These are phyloP conservation scores for Fusarium mangiferae DNA, from an alignment of 2,329 filamentous ascomycete species.

Conservation along the genomic window DNA sequence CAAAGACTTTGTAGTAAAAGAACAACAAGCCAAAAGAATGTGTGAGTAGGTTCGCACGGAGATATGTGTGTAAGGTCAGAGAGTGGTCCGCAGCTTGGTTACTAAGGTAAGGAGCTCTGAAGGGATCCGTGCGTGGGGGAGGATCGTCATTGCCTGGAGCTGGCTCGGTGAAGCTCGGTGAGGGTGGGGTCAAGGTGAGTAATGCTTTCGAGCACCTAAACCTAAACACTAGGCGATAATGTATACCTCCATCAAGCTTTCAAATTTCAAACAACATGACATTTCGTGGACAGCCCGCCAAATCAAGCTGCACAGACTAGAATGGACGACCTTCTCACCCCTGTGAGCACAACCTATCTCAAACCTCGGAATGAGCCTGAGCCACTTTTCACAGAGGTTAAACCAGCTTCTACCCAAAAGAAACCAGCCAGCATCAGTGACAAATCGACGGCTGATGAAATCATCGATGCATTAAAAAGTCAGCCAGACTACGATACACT, in stretches of 20 bases:
- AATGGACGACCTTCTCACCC: constrained; percentile 68
- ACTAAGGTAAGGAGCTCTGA: constrained; percentile 9
- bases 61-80: constrained; percentile 15
- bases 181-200: constrained; percentile 46
- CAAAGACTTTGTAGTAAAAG: neutral
- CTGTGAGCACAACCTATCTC: constrained; percentile 63
- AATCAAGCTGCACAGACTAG: neutral
- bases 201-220: neutral
- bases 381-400: constrained; percentile 53
- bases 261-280: neutral
- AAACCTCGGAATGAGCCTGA: constrained; percentile 51
- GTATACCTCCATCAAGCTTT: neutral
- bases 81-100: neutral
- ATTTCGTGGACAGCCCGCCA: neutral
- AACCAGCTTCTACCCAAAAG: constrained; percentile 25
- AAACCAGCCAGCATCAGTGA: constrained; percentile 1
- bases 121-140: constrained; percentile 36
- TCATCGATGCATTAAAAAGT: constrained; percentile 67
- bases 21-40: neutral
- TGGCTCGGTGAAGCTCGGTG: constrained; percentile 48
- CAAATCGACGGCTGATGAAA: constrained; percentile 57
- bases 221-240: neutral
- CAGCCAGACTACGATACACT: constrained; percentile 72
- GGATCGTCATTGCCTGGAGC: constrained; percentile 37
- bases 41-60: neutral